Conservation (phyloP, 2,329 filamentous ascomycete genomes). For the Annulohypoxylon truncatum region DNA sequence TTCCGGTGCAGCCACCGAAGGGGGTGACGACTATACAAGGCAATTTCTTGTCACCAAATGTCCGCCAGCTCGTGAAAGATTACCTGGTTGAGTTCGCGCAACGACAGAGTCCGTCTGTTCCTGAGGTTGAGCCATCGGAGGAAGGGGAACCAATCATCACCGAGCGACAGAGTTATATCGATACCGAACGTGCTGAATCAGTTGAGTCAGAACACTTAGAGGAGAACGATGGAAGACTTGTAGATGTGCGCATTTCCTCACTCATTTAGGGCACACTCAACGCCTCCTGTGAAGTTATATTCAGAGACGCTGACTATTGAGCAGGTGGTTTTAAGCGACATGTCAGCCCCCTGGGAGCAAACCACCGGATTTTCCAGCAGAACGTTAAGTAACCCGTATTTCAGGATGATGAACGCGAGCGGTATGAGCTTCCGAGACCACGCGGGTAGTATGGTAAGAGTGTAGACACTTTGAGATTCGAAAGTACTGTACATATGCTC, state of each 20-base stretch:
- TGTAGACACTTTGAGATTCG: neutral
- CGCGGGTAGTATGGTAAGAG: conserved; percentile 88
- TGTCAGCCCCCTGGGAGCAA: conserved; percentile 96
- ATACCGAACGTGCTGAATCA: conserved; percentile 67
- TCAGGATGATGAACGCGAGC: conserved; percentile 99
- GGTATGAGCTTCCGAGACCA: conserved; percentile 89
- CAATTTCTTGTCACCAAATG: conserved; percentile 81
- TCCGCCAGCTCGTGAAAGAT: conserved; percentile 81
- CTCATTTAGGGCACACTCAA: neutral
- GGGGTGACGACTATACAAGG: conserved; percentile 97
- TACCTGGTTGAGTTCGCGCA: conserved; percentile 71
- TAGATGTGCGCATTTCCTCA: conserved; percentile 69
- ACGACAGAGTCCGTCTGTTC: conserved; percentile 19
- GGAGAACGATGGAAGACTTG: conserved; percentile 66
- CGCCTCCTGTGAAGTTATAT: neutral
- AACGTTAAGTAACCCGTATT: conserved; percentile 94
- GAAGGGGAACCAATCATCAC: conserved; percentile 48
- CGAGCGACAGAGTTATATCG: conserved; percentile 70
- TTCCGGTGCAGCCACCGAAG: conserved; percentile 88
- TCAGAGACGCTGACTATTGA: conserved; percentile 24
- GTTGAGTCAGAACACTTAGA: conserved; percentile 51
- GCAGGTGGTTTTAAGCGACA: conserved; percentile 93
- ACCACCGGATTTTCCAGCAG: conserved; percentile 82
- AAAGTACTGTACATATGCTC: neutral
- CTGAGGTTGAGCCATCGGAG: conserved; percentile 28